Base-by-base conservation (phyloP, 768 basidiomycete species). In the Crassisporium funariophilum region DNA sequence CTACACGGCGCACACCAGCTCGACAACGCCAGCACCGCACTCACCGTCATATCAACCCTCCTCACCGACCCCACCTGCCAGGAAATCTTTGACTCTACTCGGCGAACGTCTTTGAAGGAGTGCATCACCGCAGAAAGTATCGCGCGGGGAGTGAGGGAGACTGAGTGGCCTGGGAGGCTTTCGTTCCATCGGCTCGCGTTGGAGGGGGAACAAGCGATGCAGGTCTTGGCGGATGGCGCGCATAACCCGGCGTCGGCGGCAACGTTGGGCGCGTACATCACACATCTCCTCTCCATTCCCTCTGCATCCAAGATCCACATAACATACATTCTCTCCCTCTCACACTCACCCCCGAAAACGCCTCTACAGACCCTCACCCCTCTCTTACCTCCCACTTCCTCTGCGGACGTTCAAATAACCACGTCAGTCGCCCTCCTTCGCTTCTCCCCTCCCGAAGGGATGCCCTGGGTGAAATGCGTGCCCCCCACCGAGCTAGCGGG, bases 391-490 rank as follows among this genome's bases (percentile, higher is more conserved):
- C 43, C 60, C 6, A 58, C 58, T 1, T 42, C 19, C 16, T 16
- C n/a, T 15, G 50, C 72, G 22, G 52, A 57, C 4, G 48, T 76
- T n/a, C 67, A 67, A n/a, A 31, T n/a, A 5, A n/a, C 29, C 17
- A 57, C 73, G 12, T 68, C 63, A 17, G 71, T 86, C 15, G 85
- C 84, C 2, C 68, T 82, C 1, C 59, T 86, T 16, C 63, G 64
- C 12, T 95, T 95, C 63, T 76, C 83, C 2, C 82, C 80, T 4
- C 89, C 93, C 0, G 88, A 85, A 3, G 90, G 86, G 2, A 98
- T 99, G 97, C 91, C 95, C 0, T 99, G 97, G 97, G 84, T 98
- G 19, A 77, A 72, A 27, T 70, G 84, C 3, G 84, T 86, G 0
- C 61, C 79, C 5, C 73, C 78, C 3, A 63, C 63, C 2, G 77